These are phyloP conservation scores for Rubus parviflorus DNA, from an alignment of 306 rosid genomes.

Conservation along the genomic window DNA sequence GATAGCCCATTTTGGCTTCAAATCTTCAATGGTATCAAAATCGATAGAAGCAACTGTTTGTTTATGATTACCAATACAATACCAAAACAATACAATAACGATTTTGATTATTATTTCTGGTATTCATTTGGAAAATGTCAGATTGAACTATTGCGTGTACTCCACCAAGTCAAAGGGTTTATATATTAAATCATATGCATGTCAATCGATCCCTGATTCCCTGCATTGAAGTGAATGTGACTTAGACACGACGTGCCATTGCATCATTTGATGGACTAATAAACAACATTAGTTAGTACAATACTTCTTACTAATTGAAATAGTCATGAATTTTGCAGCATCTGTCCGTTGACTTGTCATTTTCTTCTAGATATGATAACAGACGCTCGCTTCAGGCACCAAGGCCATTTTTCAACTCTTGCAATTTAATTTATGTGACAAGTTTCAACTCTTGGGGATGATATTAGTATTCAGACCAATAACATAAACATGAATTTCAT, in stretches of 20 bases:
- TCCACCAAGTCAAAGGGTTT: background rate
- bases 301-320: background rate
- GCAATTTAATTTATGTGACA: background rate
- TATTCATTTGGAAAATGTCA: background rate
- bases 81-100: background rate
- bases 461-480: background rate
- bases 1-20: slow-evolving; percentile 12
- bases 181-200: background rate
- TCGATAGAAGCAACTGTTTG: background rate
- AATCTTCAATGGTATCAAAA: background rate
- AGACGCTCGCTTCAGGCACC: background rate
- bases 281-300: background rate
- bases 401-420: background rate
- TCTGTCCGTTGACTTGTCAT: background rate
- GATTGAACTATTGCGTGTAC: background rate
- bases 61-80: background rate
- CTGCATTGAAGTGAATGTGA: too few species aligned
- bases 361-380: background rate
- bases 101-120: background rate
- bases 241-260: too few species aligned
- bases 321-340: background rate
- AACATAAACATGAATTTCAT: background rate
- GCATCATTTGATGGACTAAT: background rate
- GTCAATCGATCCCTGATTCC: too few species aligned
- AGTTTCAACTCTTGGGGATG: background rate